Evolutionary conservation across 2,329 filamentous ascomycete genomes (phyloP).

Genomic region (Fusarium sterilihyphosum): DNA sequence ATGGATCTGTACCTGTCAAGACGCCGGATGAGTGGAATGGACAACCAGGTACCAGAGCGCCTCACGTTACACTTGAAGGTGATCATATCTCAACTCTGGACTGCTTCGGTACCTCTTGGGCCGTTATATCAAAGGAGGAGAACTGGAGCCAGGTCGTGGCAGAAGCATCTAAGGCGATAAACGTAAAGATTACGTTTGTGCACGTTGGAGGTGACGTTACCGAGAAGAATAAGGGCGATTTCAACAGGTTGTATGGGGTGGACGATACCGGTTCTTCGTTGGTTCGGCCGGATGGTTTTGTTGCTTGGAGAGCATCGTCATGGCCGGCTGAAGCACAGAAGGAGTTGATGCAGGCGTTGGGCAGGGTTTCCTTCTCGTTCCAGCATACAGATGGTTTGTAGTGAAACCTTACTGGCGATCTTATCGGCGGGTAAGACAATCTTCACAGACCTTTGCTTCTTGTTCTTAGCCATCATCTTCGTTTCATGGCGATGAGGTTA

Average conservation of each 20-base stretch:
- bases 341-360: neutral
- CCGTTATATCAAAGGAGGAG: slow-evolving; percentile 14
- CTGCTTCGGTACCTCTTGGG: slow-evolving; percentile 13
- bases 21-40: slow-evolving; percentile 38
- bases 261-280: slow-evolving; percentile 4
- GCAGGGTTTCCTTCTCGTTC: neutral
- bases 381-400: accelerated
- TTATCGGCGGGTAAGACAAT: accelerated
- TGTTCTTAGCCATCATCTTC: neutral
- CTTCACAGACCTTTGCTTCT: accelerated
- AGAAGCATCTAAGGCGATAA: neutral
- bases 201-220: neutral
- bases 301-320: slow-evolving; percentile 10
- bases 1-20: slow-evolving; percentile 9
- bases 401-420: neutral
- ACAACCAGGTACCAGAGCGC: slow-evolving; percentile 35
- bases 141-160: neutral
- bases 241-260: neutral
- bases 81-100: slow-evolving; percentile 20
- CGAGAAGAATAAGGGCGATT: neutral
- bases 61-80: slow-evolving; percentile 24
- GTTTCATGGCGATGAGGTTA: neutral
- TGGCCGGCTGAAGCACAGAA: neutral
- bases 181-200: neutral
- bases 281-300: slow-evolving; percentile 21